Conservation (phyloP, 176 grass and related monocot genomes). For the Ensete glaucum region DNA sequence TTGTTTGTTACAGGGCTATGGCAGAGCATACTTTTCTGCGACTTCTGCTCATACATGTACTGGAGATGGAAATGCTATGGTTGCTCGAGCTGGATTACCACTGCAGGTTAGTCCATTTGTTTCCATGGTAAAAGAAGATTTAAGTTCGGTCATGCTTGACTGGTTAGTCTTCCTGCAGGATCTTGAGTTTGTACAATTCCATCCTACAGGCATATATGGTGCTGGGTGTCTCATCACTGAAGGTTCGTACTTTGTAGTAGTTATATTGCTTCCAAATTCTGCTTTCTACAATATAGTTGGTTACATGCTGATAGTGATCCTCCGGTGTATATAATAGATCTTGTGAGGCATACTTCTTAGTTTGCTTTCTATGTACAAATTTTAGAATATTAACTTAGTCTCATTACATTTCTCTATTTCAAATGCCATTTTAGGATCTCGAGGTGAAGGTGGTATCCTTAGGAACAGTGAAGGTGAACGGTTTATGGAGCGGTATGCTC, state of each 20-base stretch:
- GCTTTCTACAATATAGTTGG: too few species aligned
- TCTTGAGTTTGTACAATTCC: constrained; percentile 97
- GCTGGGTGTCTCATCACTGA: constrained; percentile 82
- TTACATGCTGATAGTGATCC: too few species aligned
- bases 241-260: constrained; percentile 21
- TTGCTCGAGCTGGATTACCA: constrained; percentile 90
- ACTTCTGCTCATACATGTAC: constrained; percentile 98
- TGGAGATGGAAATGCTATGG: constrained; percentile 99
- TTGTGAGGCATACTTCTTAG: too few species aligned
- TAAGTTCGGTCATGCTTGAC: neutral
- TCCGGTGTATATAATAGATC: too few species aligned
- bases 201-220: constrained; percentile 82
- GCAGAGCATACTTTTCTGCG: constrained; percentile 88
- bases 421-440: constrained; percentile 37
- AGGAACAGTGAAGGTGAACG: constrained; percentile 82
- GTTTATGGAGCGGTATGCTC: constrained; percentile 80
- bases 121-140: neutral
- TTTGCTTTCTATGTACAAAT: too few species aligned
- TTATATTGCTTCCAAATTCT: too few species aligned
- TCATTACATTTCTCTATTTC: neutral
- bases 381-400: too few species aligned
- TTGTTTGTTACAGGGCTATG: constrained; percentile 50
- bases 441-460: constrained; percentile 88
- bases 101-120: constrained; percentile 42
- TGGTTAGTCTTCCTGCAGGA: constrained; percentile 34